Evolutionary conservation across 164 flowering plant genomes (phyloP), one percentile per base, ranked within the genome.

Genomic region (Liriodendron chinense): DNA sequence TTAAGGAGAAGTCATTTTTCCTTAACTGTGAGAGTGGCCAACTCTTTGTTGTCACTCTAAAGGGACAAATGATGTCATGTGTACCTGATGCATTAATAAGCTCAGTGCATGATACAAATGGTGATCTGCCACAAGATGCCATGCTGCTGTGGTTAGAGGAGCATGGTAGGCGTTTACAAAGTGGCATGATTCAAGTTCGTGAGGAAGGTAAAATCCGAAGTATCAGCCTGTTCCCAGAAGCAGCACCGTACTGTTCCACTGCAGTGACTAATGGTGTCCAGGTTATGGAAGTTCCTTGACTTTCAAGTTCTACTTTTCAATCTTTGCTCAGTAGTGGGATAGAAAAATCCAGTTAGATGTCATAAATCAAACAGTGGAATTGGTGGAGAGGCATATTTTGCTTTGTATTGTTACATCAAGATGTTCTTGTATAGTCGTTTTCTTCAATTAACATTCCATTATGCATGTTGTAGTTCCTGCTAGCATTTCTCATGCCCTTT

Each of bases 101-200:
- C 9, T 85, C 85, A 0, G 86, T 81, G n/a, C 88, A 85, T 73
- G 87, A 81, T 72, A 20, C 9, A 14, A 70, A 71, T 47, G 77
- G 80, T 74, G 75, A 47, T 68, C 80, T 86, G 9, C 92, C 85
- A 68, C 94, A 89, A 72, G 97, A 96, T 88, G 94, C 84, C 13
- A 83, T 92, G 93, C 77, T 96, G 73, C 83, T 94, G 28, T 94
- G 99, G 99, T 81, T 96, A 65, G 99, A 96, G 82, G 99, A 96
- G 80, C 97, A 91, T 83, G 83, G 74, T 4, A 90, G 91, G 10
- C 94, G 97, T 69, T 84, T 96, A 71, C 80, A 93, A 56, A 81
- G 77, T 86, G 97, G 97, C 26, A 78, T 88, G 34, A 85, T 92
- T 77, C 84, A 78, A 70, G 71, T 91, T 34, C 87, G 90, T 26